Evolutionary conservation across 2,329 filamentous ascomycete genomes (phyloP), one percentile per base, ranked within the genome.

Genomic region (Colletotrichum cordylinicola): DNA sequence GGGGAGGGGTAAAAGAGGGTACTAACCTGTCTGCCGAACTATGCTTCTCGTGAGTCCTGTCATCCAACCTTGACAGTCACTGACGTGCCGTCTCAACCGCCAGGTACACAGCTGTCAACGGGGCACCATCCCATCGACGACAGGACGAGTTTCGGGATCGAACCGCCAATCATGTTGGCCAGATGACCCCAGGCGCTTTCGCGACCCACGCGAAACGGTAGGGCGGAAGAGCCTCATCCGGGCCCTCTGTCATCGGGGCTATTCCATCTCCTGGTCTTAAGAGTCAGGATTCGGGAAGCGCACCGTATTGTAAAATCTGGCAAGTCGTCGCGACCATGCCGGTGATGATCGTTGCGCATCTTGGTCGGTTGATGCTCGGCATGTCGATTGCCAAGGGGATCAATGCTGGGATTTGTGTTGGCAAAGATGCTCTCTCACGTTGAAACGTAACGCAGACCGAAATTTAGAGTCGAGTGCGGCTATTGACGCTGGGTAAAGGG

Each of bases 41-140:
- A 24, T 67, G 56, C 69, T 29, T 67, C 35, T 33, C 43, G n/a
- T 52, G n/a, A 52, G 10, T 21, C 31, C 73, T 75, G 69, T 39
- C 70, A 73, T 75, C 73, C 73, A 73, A 64, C 43, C 27, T 72
- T 56, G 55, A 72, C 62, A 75, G 27, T 16, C n/a, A 16, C 69
- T 67, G 55, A 61, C 39, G 29, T 73, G 33, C 72, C 70, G 55
- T 68, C 58, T 64, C 39, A 67, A 37, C 64, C 64, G 56, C 21
- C 33, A 37, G 21, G 24, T 58, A 13, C 31, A 55, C 27, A 67
- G 18, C 43, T 75, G 61, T 67, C 72, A 72, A 72, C 56, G 55
- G 33, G 64, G 33, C 56, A 58, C 60, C 73, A 67, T 75, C 73
- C 70, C 64, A 73, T 75, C 18, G 24, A 73, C 9, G 43, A 52